Base-by-base conservation (phyloP, 306 rosid genomes). In the Cicer yamashitae region DNA sequence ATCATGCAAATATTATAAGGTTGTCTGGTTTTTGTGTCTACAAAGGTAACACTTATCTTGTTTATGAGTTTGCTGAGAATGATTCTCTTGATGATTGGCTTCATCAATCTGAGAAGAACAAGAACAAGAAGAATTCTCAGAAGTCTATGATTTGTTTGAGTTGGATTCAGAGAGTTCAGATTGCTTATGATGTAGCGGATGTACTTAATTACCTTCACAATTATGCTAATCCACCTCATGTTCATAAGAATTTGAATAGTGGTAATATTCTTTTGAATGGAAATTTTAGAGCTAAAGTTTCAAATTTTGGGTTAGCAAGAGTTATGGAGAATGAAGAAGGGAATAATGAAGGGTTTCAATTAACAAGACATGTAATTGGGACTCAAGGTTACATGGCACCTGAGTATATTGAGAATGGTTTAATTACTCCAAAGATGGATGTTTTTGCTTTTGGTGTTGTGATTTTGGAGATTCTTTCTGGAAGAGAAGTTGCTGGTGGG, bases 321-420 rank as follows among this genome's bases (percentile, higher is more conserved):
- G 65, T 64, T 0, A 47, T 83, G 54, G 90, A 71, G 15, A 66
- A 74, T 67, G 20, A 70, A 2, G 85, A 70, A 1, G 87, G 75
- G 1, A 84, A 68, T 37, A 84, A 68, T 37, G 85, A 59, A 20
- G 87, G 81, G 37, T 73, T 89, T 67, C 92, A 88, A 56, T 41
- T 84, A 66, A 91, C 94, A 3, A 86, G 94, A 71, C 97, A 91
- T 68, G 97, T 89, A 5, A 80, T 91, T 14, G 97, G 97, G 0
- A 89, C 97, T n/a, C 88, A 81, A 22, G 97, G 97, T 46, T 91
- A 91, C 53, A 89, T 91, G 92, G 56, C 97, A 22, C 91, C 97
- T 1, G 97, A 91, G 78, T 91, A 89, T 48, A 82, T 87, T 5
- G 88, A 91, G 65, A 85, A 83, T 13, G 92, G 97, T 37, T 76